Percentiles rank a stretch among this genome's conserved stretches.
Conservation (phyloP, 2,329 filamentous ascomycete species). For the Fusarium sp. region DNA sequence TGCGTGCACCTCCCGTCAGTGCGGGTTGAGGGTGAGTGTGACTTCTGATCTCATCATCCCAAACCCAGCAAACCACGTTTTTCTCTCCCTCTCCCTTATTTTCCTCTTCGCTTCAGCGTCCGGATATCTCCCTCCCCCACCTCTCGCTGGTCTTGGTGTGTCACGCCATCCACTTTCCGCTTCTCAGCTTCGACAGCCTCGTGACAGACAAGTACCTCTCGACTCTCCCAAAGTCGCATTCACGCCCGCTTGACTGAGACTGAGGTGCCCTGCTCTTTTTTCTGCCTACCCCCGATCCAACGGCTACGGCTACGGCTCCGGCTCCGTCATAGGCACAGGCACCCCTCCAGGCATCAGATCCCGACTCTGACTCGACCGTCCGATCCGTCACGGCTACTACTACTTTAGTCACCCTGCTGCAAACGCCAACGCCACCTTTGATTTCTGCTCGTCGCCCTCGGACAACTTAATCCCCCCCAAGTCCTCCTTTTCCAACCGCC, state of each 20-base stretch:
- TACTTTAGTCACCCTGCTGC: constrained; percentile 40
- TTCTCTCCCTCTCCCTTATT: background rate
- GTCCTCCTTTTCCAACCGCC: constrained; percentile 51
- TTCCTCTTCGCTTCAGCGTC: background rate
- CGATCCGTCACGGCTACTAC: constrained; percentile 36
- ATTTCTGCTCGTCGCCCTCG: constrained; percentile 34
- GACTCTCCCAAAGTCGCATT: background rate
- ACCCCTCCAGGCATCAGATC: constrained; percentile 8
- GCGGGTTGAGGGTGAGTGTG: constrained; percentile 13
- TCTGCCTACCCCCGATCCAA: constrained; percentile 38
- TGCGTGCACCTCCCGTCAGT: background rate
- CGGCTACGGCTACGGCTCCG: constrained; percentile 33
- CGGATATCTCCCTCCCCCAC: background rate
- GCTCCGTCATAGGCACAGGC: constrained; percentile 39
- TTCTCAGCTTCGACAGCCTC: constrained; percentile 2
- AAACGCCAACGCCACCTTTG: constrained; percentile 42
- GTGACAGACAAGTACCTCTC: constrained; percentile 15
- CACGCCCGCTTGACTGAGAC: background rate
- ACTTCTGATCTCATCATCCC: constrained; percentile 32
- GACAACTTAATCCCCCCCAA: constrained; percentile 28
- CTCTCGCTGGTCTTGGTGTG: background rate
- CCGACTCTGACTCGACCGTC: constrained; percentile 38
- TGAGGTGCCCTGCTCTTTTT: constrained; percentile 16
- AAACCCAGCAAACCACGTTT: constrained; percentile 11
- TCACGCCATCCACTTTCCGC: constrained; percentile 5